These are phyloP conservation scores for Dioszegia crocea DNA, from an alignment of 768 basidiomycete genomes.

Conservation along the genomic window DNA sequence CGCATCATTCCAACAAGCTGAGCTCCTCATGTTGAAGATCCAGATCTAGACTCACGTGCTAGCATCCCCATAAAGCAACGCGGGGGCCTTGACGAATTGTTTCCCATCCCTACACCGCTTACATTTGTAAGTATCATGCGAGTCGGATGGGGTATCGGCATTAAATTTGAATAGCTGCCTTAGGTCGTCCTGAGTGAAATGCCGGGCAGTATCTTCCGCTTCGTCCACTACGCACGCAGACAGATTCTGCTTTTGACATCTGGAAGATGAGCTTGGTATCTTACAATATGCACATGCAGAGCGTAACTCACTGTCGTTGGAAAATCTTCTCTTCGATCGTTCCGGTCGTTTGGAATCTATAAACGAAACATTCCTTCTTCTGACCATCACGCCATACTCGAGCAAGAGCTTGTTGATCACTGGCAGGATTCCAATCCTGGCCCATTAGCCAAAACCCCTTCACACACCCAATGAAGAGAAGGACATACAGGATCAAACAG, in stretches of 20 bases:
- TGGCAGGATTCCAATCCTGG: constrained; percentile 93
- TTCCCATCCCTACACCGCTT: constrained; percentile 70
- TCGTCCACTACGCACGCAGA: constrained; percentile 98
- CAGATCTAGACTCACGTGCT: constrained; percentile 72
- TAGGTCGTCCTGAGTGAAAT: constrained; percentile 84
- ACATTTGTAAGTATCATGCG: constrained; percentile 93
- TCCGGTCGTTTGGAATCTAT: constrained; percentile 93
- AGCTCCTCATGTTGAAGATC: too few relatives aligned
- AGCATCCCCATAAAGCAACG: constrained; percentile 89
- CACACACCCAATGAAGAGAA: not conserved
- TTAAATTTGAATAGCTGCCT: constrained; percentile 89
- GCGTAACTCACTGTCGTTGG: constrained; percentile 64
- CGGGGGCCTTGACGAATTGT: constrained; percentile 75
- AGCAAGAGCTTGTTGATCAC: constrained; percentile 95
- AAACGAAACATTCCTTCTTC: constrained; percentile 99
- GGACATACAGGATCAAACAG: constrained; percentile 57
- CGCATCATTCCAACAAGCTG: too few relatives aligned
- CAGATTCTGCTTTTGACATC: constrained; percentile 78
- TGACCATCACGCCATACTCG: constrained; percentile 99
- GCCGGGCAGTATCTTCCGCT: constrained; percentile 89
- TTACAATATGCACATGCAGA: not conserved
- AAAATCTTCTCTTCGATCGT: constrained; percentile 99
- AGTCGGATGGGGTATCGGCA: constrained; percentile 78
- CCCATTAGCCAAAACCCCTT: constrained; percentile 16
- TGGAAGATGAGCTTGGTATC: constrained; percentile 5